These are phyloP conservation scores for Phycomyces nitens DNA, from an alignment of 192 early-diverging fungal genomes.

Conservation along the genomic window DNA sequence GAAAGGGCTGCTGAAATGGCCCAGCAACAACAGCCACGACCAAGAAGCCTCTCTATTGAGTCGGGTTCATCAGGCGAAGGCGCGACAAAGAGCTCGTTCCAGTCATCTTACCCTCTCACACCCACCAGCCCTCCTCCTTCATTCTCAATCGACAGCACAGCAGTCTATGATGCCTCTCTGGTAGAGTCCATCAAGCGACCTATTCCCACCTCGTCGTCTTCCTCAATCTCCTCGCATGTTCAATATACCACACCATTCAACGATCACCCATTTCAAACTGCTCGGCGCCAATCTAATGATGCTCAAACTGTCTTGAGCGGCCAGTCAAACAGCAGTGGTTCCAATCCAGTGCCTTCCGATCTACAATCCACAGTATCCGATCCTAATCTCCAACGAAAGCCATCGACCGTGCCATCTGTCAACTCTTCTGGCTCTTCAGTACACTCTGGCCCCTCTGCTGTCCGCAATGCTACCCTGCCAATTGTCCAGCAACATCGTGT, in stretches of 20 bases:
- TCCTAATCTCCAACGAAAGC: neutral
- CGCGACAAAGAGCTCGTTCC: neutral
- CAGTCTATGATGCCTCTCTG: neutral
- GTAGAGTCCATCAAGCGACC: neutral
- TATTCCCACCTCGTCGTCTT: neutral
- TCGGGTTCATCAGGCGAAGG: conserved; percentile 3
- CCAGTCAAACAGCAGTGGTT: no score
- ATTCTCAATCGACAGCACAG: neutral
- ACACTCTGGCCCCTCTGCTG: conserved; percentile 1
- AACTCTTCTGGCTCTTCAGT: neutral
- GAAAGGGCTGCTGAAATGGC: conserved; percentile 12
- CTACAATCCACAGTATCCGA: no score
- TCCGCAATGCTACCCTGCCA: neutral
- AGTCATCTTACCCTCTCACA: neutral
- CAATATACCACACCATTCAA: neutral
- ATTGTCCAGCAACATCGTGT: conserved; percentile 25
- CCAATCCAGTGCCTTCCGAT: no score
- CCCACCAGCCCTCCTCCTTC: conserved; percentile 19
- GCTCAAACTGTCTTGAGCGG: no score
- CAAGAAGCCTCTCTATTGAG: conserved; percentile 10
- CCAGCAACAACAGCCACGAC: conserved; percentile 1
- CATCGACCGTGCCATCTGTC: neutral
- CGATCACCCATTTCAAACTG: no score
- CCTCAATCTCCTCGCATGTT: neutral
- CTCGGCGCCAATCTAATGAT: no score